Percentiles rank a stretch among this genome's conserved stretches.
Conservation (phyloP, 2,329 filamentous ascomycete genomes). For the Verruconis gallopava region DNA sequence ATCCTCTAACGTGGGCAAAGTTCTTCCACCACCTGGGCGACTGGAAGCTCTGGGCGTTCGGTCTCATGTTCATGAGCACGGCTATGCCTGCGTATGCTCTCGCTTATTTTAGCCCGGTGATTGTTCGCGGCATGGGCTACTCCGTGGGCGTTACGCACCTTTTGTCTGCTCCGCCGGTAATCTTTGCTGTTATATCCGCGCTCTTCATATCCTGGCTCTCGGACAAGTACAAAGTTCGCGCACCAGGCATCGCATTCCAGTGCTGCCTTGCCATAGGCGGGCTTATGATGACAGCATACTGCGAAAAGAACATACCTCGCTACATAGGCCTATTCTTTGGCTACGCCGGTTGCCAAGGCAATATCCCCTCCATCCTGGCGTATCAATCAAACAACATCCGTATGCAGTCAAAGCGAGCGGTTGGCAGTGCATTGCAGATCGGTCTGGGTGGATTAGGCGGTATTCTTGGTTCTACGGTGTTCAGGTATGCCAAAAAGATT, state of each 20-base stretch:
- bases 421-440: slow-evolving; percentile 63
- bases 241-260: slow-evolving; percentile 54
- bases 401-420: slow-evolving; percentile 77
- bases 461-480: slow-evolving; percentile 62
- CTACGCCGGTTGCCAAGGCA: slow-evolving; percentile 62
- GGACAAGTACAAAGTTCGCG: slow-evolving; percentile 53
- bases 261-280: slow-evolving; percentile 54
- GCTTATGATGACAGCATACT: slow-evolving; percentile 63
- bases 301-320: slow-evolving; percentile 40
- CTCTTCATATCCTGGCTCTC: slow-evolving; percentile 47
- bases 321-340: slow-evolving; percentile 66
- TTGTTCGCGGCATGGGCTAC: slow-evolving; percentile 54
- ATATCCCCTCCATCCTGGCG: slow-evolving; percentile 60
- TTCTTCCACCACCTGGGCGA: slow-evolving; percentile 37
- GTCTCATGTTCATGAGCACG: slow-evolving; percentile 49
- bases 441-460: slow-evolving; percentile 67
- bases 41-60: slow-evolving; percentile 43
- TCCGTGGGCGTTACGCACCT: slow-evolving; percentile 51
- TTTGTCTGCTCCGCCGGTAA: slow-evolving; percentile 54
- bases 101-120: slow-evolving; percentile 67
- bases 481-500: slow-evolving; percentile 28
- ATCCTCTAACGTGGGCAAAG: slow-evolving; percentile 34
- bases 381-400: slow-evolving; percentile 82
- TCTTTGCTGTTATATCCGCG: slow-evolving; percentile 42
- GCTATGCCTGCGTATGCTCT: slow-evolving; percentile 46